These are phyloP conservation scores for Inga oerstediana DNA, from an alignment of 306 rosid species.

Conservation along the genomic window DNA sequence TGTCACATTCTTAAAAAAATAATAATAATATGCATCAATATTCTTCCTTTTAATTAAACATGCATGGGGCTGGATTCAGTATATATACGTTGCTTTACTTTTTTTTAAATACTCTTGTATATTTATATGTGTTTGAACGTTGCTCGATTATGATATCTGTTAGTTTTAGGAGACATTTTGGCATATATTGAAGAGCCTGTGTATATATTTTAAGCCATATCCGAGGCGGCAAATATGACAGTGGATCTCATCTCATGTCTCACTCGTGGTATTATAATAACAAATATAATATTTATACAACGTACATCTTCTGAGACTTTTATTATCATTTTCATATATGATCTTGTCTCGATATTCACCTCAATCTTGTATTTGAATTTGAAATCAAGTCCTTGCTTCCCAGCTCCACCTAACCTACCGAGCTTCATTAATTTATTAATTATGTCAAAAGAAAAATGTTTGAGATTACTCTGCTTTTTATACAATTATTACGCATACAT, in stretches of 20 bases:
- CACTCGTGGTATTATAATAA: not conserved
- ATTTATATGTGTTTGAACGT: not conserved
- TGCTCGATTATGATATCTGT: not conserved
- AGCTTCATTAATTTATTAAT: not conserved
- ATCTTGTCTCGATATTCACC: not conserved
- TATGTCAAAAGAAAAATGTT: not conserved
- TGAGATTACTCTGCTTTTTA: not conserved
- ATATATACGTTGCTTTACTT: not conserved
- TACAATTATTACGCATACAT: not conserved
- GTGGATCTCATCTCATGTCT: slow-evolving; percentile 42
- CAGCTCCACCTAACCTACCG: not conserved
- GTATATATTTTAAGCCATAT: not conserved
- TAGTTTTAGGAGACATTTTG: not conserved
- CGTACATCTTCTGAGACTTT: not conserved
- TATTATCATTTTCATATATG: not conserved
- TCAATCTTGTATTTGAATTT: not conserved
- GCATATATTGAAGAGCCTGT: not conserved
- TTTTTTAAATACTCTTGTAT: not conserved
- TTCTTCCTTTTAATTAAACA: not conserved
- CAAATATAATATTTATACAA: not conserved
- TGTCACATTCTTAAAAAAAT: not conserved
- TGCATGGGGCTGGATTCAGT: too few relatives aligned
- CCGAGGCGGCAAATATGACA: slow-evolving; percentile 29
- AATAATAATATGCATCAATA: not conserved
- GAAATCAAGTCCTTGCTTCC: not conserved